phyloP scores from a whole-genome alignment of 257 asterid species.

The Perilla frutescens region DNA sequence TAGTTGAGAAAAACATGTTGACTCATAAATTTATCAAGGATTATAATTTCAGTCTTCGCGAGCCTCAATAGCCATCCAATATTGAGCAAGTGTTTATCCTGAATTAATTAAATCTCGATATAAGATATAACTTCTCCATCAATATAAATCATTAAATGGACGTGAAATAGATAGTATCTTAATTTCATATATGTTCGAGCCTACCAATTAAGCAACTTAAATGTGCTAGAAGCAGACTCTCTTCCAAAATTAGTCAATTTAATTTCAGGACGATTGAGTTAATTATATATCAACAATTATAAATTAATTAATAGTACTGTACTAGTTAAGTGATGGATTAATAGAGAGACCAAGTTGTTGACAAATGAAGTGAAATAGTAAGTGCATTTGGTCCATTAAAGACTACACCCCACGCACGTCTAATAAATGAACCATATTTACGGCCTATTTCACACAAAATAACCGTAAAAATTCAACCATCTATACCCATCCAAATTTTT shows the following conservation, averaged over 20 bases:
- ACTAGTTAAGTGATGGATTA: not conserved
- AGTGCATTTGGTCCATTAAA: not conserved
- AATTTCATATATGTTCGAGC: not conserved
- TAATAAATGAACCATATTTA: slow-evolving; percentile 15
- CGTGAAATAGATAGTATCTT: not conserved
- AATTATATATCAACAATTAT: not conserved
- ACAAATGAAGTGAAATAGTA: not conserved
- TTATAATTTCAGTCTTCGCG: too few species aligned
- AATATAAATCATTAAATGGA: not conserved
- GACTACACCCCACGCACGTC: not conserved
- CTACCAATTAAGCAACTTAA: not conserved
- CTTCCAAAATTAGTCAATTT: not conserved
- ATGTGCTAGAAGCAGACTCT: not conserved
- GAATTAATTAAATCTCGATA: too few species aligned
- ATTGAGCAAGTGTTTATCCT: too few species aligned
- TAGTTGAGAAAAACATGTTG: not conserved
- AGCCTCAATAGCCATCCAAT: too few species aligned
- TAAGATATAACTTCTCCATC: not conserved
- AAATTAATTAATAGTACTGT: too few species aligned
- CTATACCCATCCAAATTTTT: not conserved
- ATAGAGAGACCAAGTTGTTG: not conserved
- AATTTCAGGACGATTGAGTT: not conserved
- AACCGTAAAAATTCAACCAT: slow-evolving; percentile 23
- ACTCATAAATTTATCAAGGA: too few species aligned
- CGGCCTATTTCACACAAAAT: not conserved